Evolutionary conservation across 192 early-diverging fungal species (phyloP).

Genomic region (Oehlia diaphana): DNA sequence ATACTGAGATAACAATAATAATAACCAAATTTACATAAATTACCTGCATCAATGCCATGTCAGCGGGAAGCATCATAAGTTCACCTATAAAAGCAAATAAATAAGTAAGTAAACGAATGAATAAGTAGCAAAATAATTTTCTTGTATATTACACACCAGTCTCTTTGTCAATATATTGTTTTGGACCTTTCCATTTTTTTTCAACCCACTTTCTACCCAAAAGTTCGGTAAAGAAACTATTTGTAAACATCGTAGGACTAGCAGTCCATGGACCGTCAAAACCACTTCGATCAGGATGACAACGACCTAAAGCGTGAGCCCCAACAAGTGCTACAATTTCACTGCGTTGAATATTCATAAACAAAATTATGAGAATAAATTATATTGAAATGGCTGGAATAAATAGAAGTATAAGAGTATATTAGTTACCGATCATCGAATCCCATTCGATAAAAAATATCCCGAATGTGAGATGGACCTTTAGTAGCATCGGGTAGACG

Average conservation of each 20-base stretch:
- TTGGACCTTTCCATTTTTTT: constrained; percentile 76
- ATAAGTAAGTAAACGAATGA: background rate
- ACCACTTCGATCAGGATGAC: constrained; percentile 73
- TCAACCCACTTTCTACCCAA: constrained; percentile 78
- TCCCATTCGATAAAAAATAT: constrained; percentile 83
- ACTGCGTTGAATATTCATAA: background rate
- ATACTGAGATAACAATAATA: background rate
- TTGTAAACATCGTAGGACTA: constrained; percentile 86
- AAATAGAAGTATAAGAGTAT: constrained; percentile 54
- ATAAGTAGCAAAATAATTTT: background rate
- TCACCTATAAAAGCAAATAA: constrained; percentile 33
- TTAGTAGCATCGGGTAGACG: constrained; percentile 75
- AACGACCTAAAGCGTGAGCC: constrained; percentile 76
- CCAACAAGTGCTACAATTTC: constrained; percentile 84
- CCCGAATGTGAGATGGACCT: constrained; percentile 66
- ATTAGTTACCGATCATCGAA: constrained; percentile 41
- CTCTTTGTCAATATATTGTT: constrained; percentile 87
- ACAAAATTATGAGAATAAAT: background rate
- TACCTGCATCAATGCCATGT: constrained; percentile 54
- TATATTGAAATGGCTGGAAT: constrained; percentile 28
- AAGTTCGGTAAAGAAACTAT: constrained; percentile 84
- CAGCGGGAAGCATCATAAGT: constrained; percentile 76
- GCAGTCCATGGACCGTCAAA: constrained; percentile 89
- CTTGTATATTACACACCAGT: constrained; percentile 29
- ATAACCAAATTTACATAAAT: background rate